Evolutionary conservation across 257 asterid genomes (phyloP).

Genomic region (Nicotiana sylvestris): DNA sequence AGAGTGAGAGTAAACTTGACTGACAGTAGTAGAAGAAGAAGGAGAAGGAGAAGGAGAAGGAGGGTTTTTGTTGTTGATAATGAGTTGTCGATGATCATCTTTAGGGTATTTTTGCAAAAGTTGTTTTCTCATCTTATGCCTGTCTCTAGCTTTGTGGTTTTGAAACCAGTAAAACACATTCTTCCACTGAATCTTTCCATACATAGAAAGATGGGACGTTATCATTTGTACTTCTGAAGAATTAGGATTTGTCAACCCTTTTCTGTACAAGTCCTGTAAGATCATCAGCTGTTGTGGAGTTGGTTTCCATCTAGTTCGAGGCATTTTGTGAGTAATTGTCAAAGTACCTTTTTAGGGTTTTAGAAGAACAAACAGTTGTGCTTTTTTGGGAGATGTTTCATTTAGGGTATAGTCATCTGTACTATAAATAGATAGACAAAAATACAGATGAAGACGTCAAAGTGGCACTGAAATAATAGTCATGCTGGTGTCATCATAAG

Average conservation of each 20-base stretch:
- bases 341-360: not conserved
- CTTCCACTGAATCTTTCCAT: slow-evolving; percentile 8
- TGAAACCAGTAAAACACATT: slow-evolving; percentile 10
- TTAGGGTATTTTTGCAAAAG: not conserved
- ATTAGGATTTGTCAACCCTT: slow-evolving; percentile 7
- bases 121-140: slow-evolving; percentile 6
- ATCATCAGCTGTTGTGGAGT: slow-evolving; percentile 5
- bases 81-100: not conserved
- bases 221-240: slow-evolving; percentile 9
- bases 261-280: not conserved
- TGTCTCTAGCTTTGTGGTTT: slow-evolving; percentile 12
- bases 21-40: not conserved
- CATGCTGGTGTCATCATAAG: not conserved
- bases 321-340: not conserved
- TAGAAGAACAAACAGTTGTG: not conserved
- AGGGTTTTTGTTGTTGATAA: not conserved
- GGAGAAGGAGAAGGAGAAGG: not conserved
- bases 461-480: not conserved
- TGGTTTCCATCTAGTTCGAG: slow-evolving; percentile 6
- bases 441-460: not conserved
- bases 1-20: not conserved
- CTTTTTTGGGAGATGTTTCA: not conserved
- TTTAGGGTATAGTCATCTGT: not conserved
- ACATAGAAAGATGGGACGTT: not conserved
- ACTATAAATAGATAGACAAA: not conserved